Base-by-base conservation (phyloP, 176 grass and related monocot genomes). In the Lolium perenne region DNA sequence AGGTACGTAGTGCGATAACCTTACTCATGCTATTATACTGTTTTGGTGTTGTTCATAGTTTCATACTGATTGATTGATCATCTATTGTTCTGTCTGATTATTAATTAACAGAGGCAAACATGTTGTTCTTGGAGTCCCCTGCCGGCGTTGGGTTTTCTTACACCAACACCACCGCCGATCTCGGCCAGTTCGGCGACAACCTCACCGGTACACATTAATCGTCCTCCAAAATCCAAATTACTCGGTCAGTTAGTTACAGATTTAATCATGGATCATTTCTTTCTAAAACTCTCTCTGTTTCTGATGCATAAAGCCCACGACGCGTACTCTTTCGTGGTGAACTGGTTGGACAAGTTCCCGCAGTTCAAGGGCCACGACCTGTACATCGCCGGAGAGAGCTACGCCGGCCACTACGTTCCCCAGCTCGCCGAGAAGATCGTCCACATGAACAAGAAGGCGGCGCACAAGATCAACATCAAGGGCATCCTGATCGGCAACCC, bases 401-500 rank as follows among this genome's bases (percentile, higher is more conserved):
- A 98, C 67, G 96, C 86, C 38, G 96, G 96, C 4, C 96, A 98
- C 80, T 98, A 95, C 80, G 86, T 92, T 17, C 93, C 96, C 0
- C 91, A 98, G 89, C 90, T 95, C 0, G 91, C 93, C 0, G 90
- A 89, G 26, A 93, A 94, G 87, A 94, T 98, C 72, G 21, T 92
- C 10, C 81, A 95, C 16, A 84, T 64, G 38, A 98, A 98, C 74
- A 88, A 77, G 65, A 80, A 86, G 29, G 87, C 48, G 0, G 45
- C 72, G 14, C 72, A 80, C 40, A 88, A 84, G 81, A 92, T 98
- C 83, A 98, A 98, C 64, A 86, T 98, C 78, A 98, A 98, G 90
- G 96, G 96, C 47, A 84, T 98, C 79, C 87, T 98, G 87, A 94
- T 98, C 84, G 96, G 96, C 15, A 98, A 98, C 85, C 91, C 93